phyloP scores from a whole-genome alignment of 176 grass and related monocot genomes.

The Aegilops bicornis region DNA sequence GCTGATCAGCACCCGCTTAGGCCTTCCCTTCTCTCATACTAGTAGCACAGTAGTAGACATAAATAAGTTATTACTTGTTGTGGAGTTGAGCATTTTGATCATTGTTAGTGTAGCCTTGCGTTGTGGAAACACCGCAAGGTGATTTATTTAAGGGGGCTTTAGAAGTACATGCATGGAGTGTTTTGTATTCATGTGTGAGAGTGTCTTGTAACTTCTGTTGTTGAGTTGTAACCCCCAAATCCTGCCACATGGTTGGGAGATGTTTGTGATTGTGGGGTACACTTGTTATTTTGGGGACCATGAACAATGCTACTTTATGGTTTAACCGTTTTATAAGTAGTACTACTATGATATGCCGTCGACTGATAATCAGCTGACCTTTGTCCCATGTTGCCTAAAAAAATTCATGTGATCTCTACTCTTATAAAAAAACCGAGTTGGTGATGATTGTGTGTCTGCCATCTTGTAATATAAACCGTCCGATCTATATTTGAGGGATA shows the following conservation, averaged over 20 bases:
- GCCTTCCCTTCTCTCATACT: constrained; percentile 42
- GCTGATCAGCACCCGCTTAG: constrained; percentile 82
- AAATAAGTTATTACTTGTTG: constrained; percentile 13
- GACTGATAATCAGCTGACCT: not conserved
- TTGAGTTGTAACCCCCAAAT: constrained; percentile 30
- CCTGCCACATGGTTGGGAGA: constrained; percentile 9
- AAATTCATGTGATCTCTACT: no score
- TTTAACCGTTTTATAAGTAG: not conserved
- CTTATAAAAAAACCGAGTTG: no score
- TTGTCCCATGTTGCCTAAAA: not conserved
- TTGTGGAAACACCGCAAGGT: constrained; percentile 1
- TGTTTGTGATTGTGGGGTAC: constrained; percentile 27
- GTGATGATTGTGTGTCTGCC: no score
- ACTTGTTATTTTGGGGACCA: not conserved
- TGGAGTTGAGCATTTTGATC: not conserved
- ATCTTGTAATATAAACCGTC: no score
- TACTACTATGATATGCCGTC: not conserved
- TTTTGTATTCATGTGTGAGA: not conserved
- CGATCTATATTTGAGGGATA: no score
- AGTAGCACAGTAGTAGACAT: not conserved
- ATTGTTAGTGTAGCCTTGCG: not conserved
- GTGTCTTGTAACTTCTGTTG: constrained; percentile 37
- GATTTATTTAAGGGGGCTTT: constrained; percentile 11
- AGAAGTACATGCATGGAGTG: constrained; percentile 24
- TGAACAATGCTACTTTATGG: constrained; percentile 7